Conservation (phyloP, 2,329 filamentous ascomycete species). For the Sclerotiophoma versabilis region DNA sequence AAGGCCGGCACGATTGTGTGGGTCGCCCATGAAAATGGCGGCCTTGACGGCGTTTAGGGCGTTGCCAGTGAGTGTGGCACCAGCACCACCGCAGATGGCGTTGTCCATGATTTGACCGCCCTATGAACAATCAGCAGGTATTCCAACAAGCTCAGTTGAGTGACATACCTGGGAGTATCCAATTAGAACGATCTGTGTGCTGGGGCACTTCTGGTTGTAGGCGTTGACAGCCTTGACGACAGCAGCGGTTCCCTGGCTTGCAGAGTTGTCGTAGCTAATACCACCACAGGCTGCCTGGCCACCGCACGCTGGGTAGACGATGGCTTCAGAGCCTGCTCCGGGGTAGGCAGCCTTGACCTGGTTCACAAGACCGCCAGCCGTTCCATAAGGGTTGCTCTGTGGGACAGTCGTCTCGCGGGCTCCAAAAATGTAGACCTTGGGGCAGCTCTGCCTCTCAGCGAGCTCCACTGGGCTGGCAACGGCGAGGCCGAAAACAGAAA, state of each 20-base stretch:
- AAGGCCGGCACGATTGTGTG: slow-evolving; percentile 62
- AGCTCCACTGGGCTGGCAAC: slow-evolving; percentile 48
- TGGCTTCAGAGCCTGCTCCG: slow-evolving; percentile 52
- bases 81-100: slow-evolving; percentile 64
- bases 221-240: slow-evolving; percentile 66
- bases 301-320: slow-evolving; percentile 65
- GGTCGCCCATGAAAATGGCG: slow-evolving; percentile 71
- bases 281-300: slow-evolving; percentile 65
- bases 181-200: slow-evolving; percentile 65
- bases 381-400: slow-evolving; percentile 50
- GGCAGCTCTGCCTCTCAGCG: slow-evolving; percentile 48
- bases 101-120: slow-evolving; percentile 70
- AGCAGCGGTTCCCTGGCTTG: slow-evolving; percentile 63
- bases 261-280: slow-evolving; percentile 67
- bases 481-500: slow-evolving; percentile 40
- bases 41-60: slow-evolving; percentile 66
- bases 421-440: slow-evolving; percentile 54
- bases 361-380: slow-evolving; percentile 51
- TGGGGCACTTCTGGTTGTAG: slow-evolving; percentile 64
- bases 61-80: slow-evolving; percentile 56
- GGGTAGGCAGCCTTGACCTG: slow-evolving; percentile 50
- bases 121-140: slow-evolving; percentile 42
- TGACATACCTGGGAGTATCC: slow-evolving; percentile 66
- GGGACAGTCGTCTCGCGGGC: slow-evolving; percentile 53
- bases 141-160: not conserved